Evolutionary conservation across 108 stramenopile species (phyloP), one percentile per base, ranked within the genome.

Genomic region (Parietichytrium sp.): DNA sequence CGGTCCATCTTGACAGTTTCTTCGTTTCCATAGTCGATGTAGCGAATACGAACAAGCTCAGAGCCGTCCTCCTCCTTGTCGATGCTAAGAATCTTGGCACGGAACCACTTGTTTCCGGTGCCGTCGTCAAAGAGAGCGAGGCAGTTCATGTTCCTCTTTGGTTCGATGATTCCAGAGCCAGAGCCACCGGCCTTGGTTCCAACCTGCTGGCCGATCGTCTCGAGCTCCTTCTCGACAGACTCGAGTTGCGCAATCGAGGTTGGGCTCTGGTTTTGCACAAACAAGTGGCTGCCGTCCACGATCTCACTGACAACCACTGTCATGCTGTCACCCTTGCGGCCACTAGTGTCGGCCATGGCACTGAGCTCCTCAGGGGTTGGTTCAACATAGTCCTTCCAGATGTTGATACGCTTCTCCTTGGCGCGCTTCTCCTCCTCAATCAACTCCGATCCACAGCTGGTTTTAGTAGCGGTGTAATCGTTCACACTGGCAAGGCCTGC

Each of bases 61-160:
- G 51, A 82, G 72, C 50, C 33, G 36, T 82, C 87, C 27, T 83
- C 88, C 83, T 93, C 94, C 18, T 93, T 26, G 20, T 18, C 16
- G 52, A 27, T 7, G 36, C 12, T 20, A 4, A 52, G 4, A 36
- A 98, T 86, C 81, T 93, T 92, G n/a, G 96, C 98, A 33, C 98
- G 89, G 92, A 95, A 98, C 98, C 98, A 98, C 49, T 88, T 86
- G 54, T 89, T 92, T 38, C 94, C 93, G 18, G 85, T 81, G 18
- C 96, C 98, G 83, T 98, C 98, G 79, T 97, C 92, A 83, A 98
- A 98, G 49, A 97, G 88, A 6, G 96, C 96, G 31, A 96, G 96
- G 72, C 95, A 92, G 29, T 90, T 82, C 53, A 91, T 93, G 78
- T 93, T 93, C 51, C 87, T 82, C 26, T 82, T 52, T 3, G 84